These are phyloP conservation scores for Amborella trichopoda DNA, from an alignment of 164 flowering plant genomes.

Conservation along the genomic window DNA sequence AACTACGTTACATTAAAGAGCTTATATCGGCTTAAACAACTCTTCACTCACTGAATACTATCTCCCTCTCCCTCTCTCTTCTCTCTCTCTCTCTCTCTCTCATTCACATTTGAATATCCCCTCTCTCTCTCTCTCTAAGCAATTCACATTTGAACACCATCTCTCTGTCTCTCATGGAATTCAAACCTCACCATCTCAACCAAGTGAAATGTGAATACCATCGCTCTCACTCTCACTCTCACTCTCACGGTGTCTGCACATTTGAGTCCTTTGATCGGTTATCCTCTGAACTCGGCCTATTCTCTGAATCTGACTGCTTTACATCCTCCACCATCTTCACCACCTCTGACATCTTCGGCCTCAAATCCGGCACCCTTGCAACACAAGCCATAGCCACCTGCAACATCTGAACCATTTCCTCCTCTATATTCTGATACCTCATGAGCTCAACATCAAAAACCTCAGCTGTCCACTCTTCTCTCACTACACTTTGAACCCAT, in stretches of 20 bases:
- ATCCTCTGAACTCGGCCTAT: constrained; percentile 24
- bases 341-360: constrained; percentile 26
- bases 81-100: too few relatives aligned
- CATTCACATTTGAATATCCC: too few relatives aligned
- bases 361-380: constrained; percentile 16
- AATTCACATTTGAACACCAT: too few relatives aligned
- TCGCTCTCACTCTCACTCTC: too few relatives aligned
- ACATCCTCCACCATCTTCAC: constrained; percentile 25
- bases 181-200: too few relatives aligned
- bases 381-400: constrained; percentile 71
- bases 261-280: constrained; percentile 21
- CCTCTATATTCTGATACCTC: constrained; percentile 52
- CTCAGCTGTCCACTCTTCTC: constrained; percentile 86
- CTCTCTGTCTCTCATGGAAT: too few relatives aligned
- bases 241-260: constrained; percentile 27
- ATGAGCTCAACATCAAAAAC: constrained; percentile 78
- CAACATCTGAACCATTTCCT: constrained; percentile 79
- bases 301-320: constrained; percentile 23
- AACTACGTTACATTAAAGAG: too few relatives aligned
- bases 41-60: too few relatives aligned
- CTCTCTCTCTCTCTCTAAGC: too few relatives aligned
- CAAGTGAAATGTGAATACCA: background rate
- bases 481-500: constrained; percentile 78
- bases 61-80: too few relatives aligned
- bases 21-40: too few relatives aligned